These are phyloP conservation scores for Tripterygium wilfordii DNA, from an alignment of 177 flowering plant species.

Conservation along the genomic window DNA sequence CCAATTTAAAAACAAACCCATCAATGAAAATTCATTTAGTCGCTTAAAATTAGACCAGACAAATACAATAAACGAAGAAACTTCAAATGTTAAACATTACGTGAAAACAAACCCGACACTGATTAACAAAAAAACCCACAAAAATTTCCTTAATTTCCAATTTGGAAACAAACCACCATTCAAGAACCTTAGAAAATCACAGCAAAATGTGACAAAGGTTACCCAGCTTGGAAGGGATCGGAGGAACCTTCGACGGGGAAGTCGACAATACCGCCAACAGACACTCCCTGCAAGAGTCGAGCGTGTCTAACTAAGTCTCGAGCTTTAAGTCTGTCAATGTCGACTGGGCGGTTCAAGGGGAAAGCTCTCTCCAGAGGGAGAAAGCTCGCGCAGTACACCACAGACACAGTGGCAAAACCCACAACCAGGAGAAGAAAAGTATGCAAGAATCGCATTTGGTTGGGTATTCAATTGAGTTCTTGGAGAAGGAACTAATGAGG, in stretches of 20 bases:
- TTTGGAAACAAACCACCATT: constrained; percentile 13
- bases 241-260: constrained; percentile 35
- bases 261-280: constrained; percentile 35
- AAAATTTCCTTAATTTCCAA: constrained; percentile 1
- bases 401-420: constrained; percentile 11
- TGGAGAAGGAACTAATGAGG: background rate
- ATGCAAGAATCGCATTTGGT: constrained; percentile 7
- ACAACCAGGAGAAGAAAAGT: constrained; percentile 11
- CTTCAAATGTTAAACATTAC: too few species aligned
- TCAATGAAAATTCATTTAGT: too few species aligned
- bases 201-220: constrained; percentile 7
- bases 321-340: constrained; percentile 23
- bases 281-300: constrained; percentile 26
- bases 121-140: background rate
- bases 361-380: constrained; percentile 32
- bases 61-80: too few species aligned
- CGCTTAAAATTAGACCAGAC: too few species aligned
- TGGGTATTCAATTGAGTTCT: background rate
- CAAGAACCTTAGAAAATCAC: constrained; percentile 3
- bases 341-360: constrained; percentile 24
- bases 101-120: background rate
- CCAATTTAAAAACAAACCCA: too few species aligned
- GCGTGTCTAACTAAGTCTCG: constrained; percentile 33
- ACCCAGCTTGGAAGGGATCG: constrained; percentile 41
- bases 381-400: constrained; percentile 14